Evolutionary conservation across 805 yeast species (phyloP), one percentile per base, ranked within the genome.

Genomic region (Kazachstania viticola): DNA sequence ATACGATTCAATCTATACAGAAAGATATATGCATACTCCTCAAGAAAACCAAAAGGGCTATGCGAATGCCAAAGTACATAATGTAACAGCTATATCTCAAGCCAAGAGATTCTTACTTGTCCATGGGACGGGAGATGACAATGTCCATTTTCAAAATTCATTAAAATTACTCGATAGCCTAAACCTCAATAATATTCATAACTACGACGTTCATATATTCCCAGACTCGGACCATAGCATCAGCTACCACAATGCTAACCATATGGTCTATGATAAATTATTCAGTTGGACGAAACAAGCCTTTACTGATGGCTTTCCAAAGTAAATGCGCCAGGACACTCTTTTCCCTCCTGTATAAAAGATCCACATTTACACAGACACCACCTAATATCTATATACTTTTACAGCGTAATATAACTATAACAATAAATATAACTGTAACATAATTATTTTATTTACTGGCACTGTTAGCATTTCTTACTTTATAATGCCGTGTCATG

Each of bases 41-140:
- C 65, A 67, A 45, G 63, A 68, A 29, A 83, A 87, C 51, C 49
- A 61, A 2, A 58, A 60, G 1, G 91, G 88, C 0, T 88, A 88
- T 53, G 49, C 51, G 4, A 45, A 54, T 7, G 64, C 81, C 1
- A 64, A 75, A 1, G 75, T 88, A 21, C 60, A 62, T 31, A 61
- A 79, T 31, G 70, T 69, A 16, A 65, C 69, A 1, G 66, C 65
- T 9, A 67, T 91, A 41, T 73, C 65, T 12, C 49, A 62, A 28
- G 69, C 66, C 8, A 66, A 66, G 29, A 65, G 97, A 47, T 84
- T 91, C 48, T 57, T 91, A 38, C 52, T 91, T 23, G 83, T 88
- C 83, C 98, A 88, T 51, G 98, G 98, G 1, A 77, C 95, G 0
- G 95, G 95, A 4, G 98, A 91, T 58, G 98, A 91, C 56, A 91